Conservation (phyloP, 176 grass and related monocot species). For the Tuctoria greenei region DNA sequence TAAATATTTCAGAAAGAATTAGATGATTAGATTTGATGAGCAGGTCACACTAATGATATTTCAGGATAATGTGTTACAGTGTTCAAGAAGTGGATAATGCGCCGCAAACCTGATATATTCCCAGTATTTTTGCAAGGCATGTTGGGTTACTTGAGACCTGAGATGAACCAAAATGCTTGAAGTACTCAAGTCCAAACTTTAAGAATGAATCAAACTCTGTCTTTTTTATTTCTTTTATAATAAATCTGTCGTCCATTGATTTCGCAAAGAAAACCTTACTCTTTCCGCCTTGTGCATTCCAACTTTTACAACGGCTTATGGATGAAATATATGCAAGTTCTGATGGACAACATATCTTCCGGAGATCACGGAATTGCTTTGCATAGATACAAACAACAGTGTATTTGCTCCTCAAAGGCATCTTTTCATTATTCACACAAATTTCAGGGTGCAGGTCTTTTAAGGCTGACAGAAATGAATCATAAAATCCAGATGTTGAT, state of each 20-base stretch:
- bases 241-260: slow-evolving; percentile 87
- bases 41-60: background rate
- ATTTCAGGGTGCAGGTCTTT: slow-evolving; percentile 81
- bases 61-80: slow-evolving; percentile 10
- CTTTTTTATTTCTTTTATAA: slow-evolving; percentile 93
- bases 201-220: slow-evolving; percentile 91
- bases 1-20: slow-evolving; percentile 35
- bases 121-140: slow-evolving; percentile 85
- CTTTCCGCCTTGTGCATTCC: slow-evolving; percentile 90
- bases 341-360: slow-evolving; percentile 78
- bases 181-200: slow-evolving; percentile 89
- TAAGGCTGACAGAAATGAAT: slow-evolving; percentile 58
- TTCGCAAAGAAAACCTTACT: slow-evolving; percentile 86
- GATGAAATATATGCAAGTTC: slow-evolving; percentile 82
- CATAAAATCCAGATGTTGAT: slow-evolving; percentile 55
- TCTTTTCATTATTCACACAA: slow-evolving; percentile 48
- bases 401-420: slow-evolving; percentile 73
- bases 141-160: slow-evolving; percentile 58
- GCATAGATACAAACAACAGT: slow-evolving; percentile 75
- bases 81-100: slow-evolving; percentile 3
- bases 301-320: slow-evolving; percentile 82
- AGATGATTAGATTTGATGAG: slow-evolving; percentile 27
- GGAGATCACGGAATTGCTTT: slow-evolving; percentile 74
- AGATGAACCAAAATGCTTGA: slow-evolving; percentile 72
- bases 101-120: slow-evolving; percentile 80